Evolutionary conservation across 345 rosid species (phyloP).

Genomic region (Toxicodendron radicans): DNA sequence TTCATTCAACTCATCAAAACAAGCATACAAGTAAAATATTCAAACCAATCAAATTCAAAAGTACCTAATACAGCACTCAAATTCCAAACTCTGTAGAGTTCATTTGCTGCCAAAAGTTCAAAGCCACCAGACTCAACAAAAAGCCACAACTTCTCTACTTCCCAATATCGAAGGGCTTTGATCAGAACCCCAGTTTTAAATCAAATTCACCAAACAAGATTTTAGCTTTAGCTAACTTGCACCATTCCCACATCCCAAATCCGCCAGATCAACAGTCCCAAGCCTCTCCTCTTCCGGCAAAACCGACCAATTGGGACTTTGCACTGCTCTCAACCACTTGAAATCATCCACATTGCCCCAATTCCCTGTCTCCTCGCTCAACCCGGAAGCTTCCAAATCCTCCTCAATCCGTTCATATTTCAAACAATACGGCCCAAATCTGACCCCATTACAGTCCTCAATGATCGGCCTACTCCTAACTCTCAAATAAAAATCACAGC

Average conservation of each 20-base stretch:
- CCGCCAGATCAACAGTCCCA: no score
- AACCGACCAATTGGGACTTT: constrained; percentile 28
- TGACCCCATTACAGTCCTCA: constrained; percentile 28
- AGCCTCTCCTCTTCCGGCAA: not conserved
- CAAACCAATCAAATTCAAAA: not conserved
- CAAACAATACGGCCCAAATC: constrained; percentile 80
- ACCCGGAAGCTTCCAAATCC: constrained; percentile 56
- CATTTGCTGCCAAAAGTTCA: no score
- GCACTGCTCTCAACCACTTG: constrained; percentile 83
- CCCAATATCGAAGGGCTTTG: no score
- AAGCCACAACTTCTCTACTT: no score
- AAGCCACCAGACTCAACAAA: no score
- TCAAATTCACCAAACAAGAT: no score
- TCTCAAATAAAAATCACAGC: constrained; percentile 71
- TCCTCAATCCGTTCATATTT: constrained; percentile 62
- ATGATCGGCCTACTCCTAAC: constrained; percentile 76
- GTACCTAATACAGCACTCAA: no score
- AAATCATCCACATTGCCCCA: constrained; percentile 93
- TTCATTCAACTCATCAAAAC: not conserved
- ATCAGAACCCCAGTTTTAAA: no score
- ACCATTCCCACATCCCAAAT: no score
- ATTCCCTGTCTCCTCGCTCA: constrained; percentile 61
- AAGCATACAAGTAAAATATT: not conserved
- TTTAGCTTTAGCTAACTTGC: no score
- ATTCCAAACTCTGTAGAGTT: not conserved